Evolutionary conservation across 306 rosid genomes (phyloP), one percentile per base, ranked within the genome.

Genomic region (Trifolium dubium): DNA sequence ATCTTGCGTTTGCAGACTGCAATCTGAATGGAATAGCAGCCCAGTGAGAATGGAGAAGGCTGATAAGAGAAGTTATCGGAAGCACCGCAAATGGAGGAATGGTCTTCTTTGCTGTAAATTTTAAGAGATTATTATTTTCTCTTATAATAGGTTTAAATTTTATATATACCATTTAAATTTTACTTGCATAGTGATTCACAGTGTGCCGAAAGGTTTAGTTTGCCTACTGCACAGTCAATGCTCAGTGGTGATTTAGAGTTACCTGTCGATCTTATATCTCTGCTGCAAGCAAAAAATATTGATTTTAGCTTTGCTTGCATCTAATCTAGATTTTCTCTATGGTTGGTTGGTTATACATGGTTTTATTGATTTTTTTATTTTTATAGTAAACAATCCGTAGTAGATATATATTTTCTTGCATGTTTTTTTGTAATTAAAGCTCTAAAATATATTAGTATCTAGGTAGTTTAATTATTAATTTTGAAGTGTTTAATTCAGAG

Each of bases 11-110:
- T 85, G 83, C 92, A 95, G 99, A 79, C 65, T 95, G 46, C 96
- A 85, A 74, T 10, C 90, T 4, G 99, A 95, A 77, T 92, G 97
- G 92, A 83, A 78, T 67, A 86, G 89, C 85, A 95, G 99, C 78
- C 99, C 99, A 0, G 92, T 87, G 1, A 79, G 97, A 79, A 95
- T 95, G 99, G 96, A 82, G 2, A 92, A 92, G 75, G 92, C 93
- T 4, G 91, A 90, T 10, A 84, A 70, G 58, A 86, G 86, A 44
- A 72, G 39, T 40, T 70, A 47, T 68, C 79, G 85, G 67, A 94
- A 88, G 80, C 83, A 74, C 8, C 61, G 86, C 74, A 70, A 89
- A 67, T 95, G 99, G 97, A 83, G 67, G 84, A 73, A 72, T 14
- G 69, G 88, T 69, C 66, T 94, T 83, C 82, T 95, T 18, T 95